Percentiles rank a stretch among this genome's conserved stretches.
Conservation (phyloP, 129 eudicot genomes). For the Flaveria trinervia region DNA sequence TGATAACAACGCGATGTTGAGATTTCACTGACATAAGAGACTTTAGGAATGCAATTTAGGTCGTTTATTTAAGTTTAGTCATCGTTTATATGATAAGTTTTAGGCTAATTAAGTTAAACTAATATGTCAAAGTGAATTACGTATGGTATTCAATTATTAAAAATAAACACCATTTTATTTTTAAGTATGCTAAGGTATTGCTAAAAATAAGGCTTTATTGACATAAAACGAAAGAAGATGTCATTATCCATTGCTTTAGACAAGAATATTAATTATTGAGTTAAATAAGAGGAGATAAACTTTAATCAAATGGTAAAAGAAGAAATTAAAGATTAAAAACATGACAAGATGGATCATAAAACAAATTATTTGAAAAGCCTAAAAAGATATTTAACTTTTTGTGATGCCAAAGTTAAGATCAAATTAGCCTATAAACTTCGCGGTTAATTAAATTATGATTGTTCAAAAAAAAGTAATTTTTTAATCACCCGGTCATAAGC, state of each 20-base stretch:
- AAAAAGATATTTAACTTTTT: neutral
- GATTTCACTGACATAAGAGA: neutral
- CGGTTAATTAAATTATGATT: neutral
- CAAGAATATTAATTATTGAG: neutral
- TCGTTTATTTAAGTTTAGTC: neutral
- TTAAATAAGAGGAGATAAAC: neutral
- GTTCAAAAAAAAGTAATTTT: too few relatives aligned
- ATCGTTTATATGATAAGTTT: neutral
- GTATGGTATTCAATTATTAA: neutral
- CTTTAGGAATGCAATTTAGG: neutral
- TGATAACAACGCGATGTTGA: too few relatives aligned
- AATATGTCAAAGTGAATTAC: neutral
- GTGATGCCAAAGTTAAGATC: neutral
- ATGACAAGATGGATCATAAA: constrained; percentile 1
- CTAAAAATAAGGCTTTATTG: neutral
- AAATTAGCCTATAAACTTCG: neutral
- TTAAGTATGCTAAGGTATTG: neutral
- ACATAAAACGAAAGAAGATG: neutral
- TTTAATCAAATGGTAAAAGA: neutral
- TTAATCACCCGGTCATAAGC: neutral
- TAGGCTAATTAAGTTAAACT: neutral
- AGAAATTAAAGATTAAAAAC: neutral
- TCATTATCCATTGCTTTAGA: neutral
- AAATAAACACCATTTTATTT: neutral
- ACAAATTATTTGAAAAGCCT: neutral